Evolutionary conservation across 2,329 filamentous ascomycete species (phyloP).

Genomic region (Ascochyta rabiei): DNA sequence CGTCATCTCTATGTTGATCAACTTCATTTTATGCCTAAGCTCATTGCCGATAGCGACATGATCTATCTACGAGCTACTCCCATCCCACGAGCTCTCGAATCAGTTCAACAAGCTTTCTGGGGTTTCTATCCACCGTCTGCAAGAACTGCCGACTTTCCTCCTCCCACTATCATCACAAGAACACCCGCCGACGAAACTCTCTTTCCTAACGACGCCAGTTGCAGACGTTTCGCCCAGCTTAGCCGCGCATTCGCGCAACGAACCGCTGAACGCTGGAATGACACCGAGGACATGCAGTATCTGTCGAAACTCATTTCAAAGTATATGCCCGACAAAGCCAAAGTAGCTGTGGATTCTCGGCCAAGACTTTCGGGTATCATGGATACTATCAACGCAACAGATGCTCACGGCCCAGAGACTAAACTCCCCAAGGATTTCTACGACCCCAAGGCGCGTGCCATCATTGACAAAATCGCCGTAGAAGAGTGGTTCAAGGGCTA

Average conservation of each 20-base stretch:
- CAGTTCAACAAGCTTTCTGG: slow-evolving; percentile 57
- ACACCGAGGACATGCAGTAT: slow-evolving; percentile 80
- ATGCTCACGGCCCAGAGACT: slow-evolving; percentile 81
- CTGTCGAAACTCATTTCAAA: slow-evolving; percentile 77
- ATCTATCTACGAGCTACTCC: slow-evolving; percentile 57
- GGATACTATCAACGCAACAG: slow-evolving; percentile 90
- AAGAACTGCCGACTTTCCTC: slow-evolving; percentile 50
- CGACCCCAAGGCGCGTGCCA: slow-evolving; percentile 70
- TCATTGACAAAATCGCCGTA: slow-evolving; percentile 74
- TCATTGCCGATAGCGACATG: slow-evolving; percentile 50
- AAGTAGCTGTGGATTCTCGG: slow-evolving; percentile 80
- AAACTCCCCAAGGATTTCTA: slow-evolving; percentile 86
- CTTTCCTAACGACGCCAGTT: slow-evolving; percentile 57
- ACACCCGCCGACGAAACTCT: slow-evolving; percentile 56
- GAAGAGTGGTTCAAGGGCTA: slow-evolving; percentile 96
- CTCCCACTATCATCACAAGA: slow-evolving; percentile 54
- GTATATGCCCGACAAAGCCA: slow-evolving; percentile 77
- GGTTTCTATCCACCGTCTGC: slow-evolving; percentile 55
- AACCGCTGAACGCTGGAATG: slow-evolving; percentile 56
- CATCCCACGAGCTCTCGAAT: slow-evolving; percentile 58
- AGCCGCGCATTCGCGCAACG: slow-evolving; percentile 56
- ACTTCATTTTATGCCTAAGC: slow-evolving; percentile 55
- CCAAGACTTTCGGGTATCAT: slow-evolving; percentile 88
- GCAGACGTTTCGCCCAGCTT: slow-evolving; percentile 56
- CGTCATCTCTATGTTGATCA: slow-evolving; percentile 58